Conservation (phyloP, 176 grass and related monocot species). For the Eremochloa ophiuroides region DNA sequence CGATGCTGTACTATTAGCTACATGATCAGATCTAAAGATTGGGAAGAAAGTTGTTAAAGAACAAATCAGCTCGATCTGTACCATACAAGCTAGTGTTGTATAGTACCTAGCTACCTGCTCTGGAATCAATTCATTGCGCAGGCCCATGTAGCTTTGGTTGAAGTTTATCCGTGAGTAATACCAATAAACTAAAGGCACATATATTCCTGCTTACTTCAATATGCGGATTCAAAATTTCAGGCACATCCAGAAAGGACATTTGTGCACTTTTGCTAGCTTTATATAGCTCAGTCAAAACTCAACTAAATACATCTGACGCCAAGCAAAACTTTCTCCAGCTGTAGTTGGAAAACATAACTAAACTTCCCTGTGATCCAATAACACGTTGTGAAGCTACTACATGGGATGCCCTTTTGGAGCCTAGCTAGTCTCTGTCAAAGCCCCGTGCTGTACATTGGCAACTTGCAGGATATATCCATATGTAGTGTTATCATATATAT, state of each 20-base stretch:
- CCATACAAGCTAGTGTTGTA: neutral
- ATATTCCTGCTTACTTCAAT: neutral
- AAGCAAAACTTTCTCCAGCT: neutral
- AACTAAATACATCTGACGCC: neutral
- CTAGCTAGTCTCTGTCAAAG: constrained; percentile 19
- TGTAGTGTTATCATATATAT: neutral
- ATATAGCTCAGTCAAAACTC: neutral
- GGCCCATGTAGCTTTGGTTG: neutral
- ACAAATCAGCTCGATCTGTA: neutral
- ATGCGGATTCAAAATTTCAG: neutral
- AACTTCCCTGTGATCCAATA: constrained; percentile 26
- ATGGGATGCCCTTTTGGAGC: constrained; percentile 50
- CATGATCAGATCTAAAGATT: constrained; percentile 2
- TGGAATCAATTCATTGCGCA: neutral
- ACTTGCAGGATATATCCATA: neutral
- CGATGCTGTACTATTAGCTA: neutral
- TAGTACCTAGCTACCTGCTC: neutral
- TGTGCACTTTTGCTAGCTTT: neutral
- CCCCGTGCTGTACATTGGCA: neutral
- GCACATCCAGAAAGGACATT: neutral
- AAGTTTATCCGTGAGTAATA: neutral
- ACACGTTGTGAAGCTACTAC: constrained; percentile 1
- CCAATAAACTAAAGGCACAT: neutral
- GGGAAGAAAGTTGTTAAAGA: neutral
- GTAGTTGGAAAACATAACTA: neutral